Base-by-base conservation (phyloP, 768 basidiomycete genomes). In the Phanerodontia chrysosporium region DNA sequence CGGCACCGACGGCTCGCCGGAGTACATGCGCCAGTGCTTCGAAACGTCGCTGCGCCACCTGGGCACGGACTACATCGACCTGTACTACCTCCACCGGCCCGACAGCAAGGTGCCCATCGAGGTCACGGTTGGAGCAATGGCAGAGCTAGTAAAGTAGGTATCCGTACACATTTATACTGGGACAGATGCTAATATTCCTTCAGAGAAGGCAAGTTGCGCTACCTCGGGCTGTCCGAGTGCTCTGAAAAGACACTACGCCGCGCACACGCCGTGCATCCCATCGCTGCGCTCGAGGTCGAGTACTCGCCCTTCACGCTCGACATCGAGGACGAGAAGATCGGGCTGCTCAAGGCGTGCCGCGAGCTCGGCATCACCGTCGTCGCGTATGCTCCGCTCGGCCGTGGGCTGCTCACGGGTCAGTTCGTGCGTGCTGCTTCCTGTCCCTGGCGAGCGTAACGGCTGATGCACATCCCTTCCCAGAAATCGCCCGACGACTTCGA, bases 341-440 rank as follows among this genome's bases (percentile, higher is more conserved):
- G 64, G 0, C 63, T 82, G n/a, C 66, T 79, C 5, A 66, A 74
- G 12, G 72, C 78, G 0, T 74, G 74, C 7, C 62, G 75, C 24
- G 78, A 81, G 62, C 69, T 79, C 13, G 79, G 80, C 3, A 69
- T 80, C 18, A 66, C 74, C 2, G 71, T 81, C 51, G 73, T 83
- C 21, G 78, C 77, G 2, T 82, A 81, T 62, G 73, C 75, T 18
- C 72, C 74, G 1, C 62, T 73, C 39, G 72, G 71, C 3, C 66
- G 70, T 14, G 70, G 72, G 1, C 49, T 74, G 3, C 57, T 72
- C 30, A 69, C 68, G 3, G 71, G 71, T 3, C 45, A 60, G 53
- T 68, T 64, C 49, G 67, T 68, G 45, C 30, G 67, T 51, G 1
- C 4, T 51, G 1, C 4, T 30, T 14, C n/a, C 14, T 10, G 1